Evolutionary conservation across 345 rosid species (phyloP).

Genomic region (Cardamine chenopodiifolia): DNA sequence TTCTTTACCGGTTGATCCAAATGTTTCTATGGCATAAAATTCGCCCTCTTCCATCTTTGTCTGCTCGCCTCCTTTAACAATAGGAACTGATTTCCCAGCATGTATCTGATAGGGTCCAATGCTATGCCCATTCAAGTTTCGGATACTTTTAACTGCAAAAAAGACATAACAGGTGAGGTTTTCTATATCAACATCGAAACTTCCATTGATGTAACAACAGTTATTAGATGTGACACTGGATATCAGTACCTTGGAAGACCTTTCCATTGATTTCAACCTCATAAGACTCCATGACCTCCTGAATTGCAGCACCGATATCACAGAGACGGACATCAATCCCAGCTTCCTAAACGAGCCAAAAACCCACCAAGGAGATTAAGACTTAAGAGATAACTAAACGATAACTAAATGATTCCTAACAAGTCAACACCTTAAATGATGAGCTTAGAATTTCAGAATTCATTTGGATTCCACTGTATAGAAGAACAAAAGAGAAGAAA

Average conservation of each 20-base stretch:
- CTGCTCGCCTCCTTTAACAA: constrained; percentile 96
- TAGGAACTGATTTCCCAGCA: constrained; percentile 95
- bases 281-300: constrained; percentile 97
- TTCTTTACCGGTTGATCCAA: constrained; percentile 80
- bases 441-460: not conserved
- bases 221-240: not conserved
- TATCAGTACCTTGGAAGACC: constrained; percentile 73
- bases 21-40: constrained; percentile 92
- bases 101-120: constrained; percentile 89
- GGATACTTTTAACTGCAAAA: constrained; percentile 80
- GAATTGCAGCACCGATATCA: constrained; percentile 97
- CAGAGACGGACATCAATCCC: constrained; percentile 96
- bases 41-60: constrained; percentile 99
- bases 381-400: not conserved
- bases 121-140: constrained; percentile 95
- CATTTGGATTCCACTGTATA: not conserved
- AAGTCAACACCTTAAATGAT: not conserved
- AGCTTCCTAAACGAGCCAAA: constrained; percentile 61
- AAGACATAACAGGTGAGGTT: constrained; percentile 3
- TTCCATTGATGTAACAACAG: not conserved
- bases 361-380: constrained; percentile 1
- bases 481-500: not conserved
- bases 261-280: constrained; percentile 98
- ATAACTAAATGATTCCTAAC: not conserved
- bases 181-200: not conserved